These are phyloP conservation scores for Botrytis cinerea DNA, from an alignment of 2,329 filamentous ascomycete species.

Conservation along the genomic window DNA sequence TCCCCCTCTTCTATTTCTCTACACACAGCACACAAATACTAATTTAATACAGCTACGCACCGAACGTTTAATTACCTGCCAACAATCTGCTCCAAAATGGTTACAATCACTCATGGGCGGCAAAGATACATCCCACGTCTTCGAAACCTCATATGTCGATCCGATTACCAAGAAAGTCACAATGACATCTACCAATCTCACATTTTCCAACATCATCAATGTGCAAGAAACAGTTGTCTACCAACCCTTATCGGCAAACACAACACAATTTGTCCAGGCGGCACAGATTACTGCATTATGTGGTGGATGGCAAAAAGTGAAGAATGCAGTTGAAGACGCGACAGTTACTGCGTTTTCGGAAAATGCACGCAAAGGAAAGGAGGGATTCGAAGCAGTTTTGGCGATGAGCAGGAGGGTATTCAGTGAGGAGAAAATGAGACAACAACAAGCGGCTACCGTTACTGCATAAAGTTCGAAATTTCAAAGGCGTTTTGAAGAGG, in stretches of 20 bases:
- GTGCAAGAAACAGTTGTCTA: conserved; percentile 94
- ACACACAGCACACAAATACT: conserved; percentile 9
- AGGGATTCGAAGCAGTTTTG: conserved; percentile 93
- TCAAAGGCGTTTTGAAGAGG: not conserved
- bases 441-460: conserved; percentile 40
- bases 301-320: conserved; percentile 96
- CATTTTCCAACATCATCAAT: conserved; percentile 84
- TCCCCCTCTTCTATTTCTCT: not conserved
- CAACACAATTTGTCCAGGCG: conserved; percentile 82
- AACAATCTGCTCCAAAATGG: conserved; percentile 74
- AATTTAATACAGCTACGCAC: conserved; percentile 59
- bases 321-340: conserved; percentile 92
- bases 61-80: conserved; percentile 66
- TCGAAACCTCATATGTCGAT: conserved; percentile 95
- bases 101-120: conserved; percentile 77
- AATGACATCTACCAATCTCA: conserved; percentile 95
- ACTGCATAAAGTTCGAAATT: not conserved
- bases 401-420: conserved; percentile 92
- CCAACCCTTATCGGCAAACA: conserved; percentile 58
- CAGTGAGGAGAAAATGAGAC: conserved; percentile 76
- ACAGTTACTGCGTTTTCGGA: conserved; percentile 87
- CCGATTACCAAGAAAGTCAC: conserved; percentile 81
- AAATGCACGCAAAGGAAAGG: conserved; percentile 85
- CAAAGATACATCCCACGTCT: conserved; percentile 81
- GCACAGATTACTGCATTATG: conserved; percentile 92